Percentiles rank a stretch among this genome's conserved stretches.
Conservation (phyloP, 805 yeast species). For the Schwanniomyces vanrijiae region DNA sequence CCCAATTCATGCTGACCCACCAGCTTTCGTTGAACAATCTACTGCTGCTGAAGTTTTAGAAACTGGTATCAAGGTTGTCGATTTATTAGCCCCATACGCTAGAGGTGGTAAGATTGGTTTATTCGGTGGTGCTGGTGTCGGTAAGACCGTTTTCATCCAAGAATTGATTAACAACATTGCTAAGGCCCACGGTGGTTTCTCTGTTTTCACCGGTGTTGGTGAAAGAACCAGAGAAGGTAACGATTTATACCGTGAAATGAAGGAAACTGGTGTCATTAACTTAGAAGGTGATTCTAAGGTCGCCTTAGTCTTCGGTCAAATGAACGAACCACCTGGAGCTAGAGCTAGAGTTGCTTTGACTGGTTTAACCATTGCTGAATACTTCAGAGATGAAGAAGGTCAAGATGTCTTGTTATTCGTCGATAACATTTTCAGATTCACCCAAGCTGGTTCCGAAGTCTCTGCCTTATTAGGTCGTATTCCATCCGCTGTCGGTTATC, state of each 20-base stretch:
- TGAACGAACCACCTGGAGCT: conserved; percentile 99
- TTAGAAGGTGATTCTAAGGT: conserved; percentile 99
- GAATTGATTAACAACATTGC: conserved; percentile 99
- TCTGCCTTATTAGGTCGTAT: conserved; percentile 99
- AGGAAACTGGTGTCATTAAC: conserved; percentile 99
- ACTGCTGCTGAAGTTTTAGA: conserved; percentile 97
- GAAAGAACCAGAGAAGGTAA: conserved; percentile 99
- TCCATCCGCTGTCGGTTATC: conserved; percentile 99
- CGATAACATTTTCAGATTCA: conserved; percentile 99
- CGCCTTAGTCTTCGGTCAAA: conserved; percentile 98
- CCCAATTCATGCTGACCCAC: conserved; percentile 99
- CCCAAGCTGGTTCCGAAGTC: conserved; percentile 99
- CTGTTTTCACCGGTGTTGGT: conserved; percentile 99
- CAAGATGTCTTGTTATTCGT: conserved; percentile 99
- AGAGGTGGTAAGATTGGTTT: conserved; percentile 99
- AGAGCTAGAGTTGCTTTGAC: conserved; percentile 99
- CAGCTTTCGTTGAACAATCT: conserved; percentile 93
- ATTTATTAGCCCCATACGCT: conserved; percentile 98
- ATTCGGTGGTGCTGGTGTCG: conserved; percentile 99
- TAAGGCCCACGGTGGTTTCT: conserved; percentile 99
- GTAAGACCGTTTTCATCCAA: conserved; percentile 99
- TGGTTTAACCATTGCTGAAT: conserved; percentile 99
- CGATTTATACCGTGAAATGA: conserved; percentile 99
- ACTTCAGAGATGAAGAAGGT: conserved; percentile 99
- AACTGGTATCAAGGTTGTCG: conserved; percentile 99